These are phyloP conservation scores for Geotrichum histeridarum DNA, from an alignment of 1,139 yeast species.

Conservation along the genomic window DNA sequence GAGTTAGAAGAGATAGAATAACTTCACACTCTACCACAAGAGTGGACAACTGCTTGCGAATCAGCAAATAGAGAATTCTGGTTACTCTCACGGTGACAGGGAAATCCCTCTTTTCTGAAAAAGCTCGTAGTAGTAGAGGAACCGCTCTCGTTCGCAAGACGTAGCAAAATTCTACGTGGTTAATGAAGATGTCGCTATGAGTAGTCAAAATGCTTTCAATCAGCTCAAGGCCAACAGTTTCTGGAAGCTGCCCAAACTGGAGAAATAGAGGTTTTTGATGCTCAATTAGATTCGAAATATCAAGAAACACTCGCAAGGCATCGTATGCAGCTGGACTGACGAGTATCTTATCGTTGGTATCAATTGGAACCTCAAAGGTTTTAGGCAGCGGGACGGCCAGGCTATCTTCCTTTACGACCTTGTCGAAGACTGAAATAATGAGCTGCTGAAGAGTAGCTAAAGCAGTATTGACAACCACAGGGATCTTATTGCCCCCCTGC, in stretches of 20 bases:
- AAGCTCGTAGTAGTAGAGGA: slow-evolving; percentile 65
- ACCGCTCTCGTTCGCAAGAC: slow-evolving; percentile 62
- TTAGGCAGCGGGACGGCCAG: slow-evolving; percentile 29
- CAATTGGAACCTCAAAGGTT: slow-evolving; percentile 35
- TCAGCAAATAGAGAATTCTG: slow-evolving; percentile 58
- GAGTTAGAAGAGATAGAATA: slow-evolving; percentile 66
- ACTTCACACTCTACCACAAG: slow-evolving; percentile 77
- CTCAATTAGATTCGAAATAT: slow-evolving; percentile 65
- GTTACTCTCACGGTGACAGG: slow-evolving; percentile 68
- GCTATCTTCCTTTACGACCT: slow-evolving; percentile 43
- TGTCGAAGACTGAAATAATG: slow-evolving; percentile 69
- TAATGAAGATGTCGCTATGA: slow-evolving; percentile 52
- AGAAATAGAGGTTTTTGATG: slow-evolving; percentile 52
- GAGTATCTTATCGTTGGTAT: slow-evolving; percentile 42
- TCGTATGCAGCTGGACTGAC: slow-evolving; percentile 59
- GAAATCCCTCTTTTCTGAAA: slow-evolving; percentile 56
- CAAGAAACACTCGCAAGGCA: slow-evolving; percentile 62
- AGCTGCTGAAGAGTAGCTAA: slow-evolving; percentile 88
- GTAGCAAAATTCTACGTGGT: slow-evolving; percentile 59
- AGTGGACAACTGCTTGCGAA: slow-evolving; percentile 55
- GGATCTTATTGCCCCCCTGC: slow-evolving; percentile 62
- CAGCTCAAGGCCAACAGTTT: slow-evolving; percentile 71
- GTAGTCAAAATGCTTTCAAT: slow-evolving; percentile 63
- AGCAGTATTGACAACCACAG: slow-evolving; percentile 85
- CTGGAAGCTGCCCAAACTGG: slow-evolving; percentile 52